Percentiles rank a stretch among this genome's conserved stretches.
These are phyloP conservation scores for Suhomyces anneliseae DNA, from an alignment of 1,139 yeast species.

Conservation along the genomic window DNA sequence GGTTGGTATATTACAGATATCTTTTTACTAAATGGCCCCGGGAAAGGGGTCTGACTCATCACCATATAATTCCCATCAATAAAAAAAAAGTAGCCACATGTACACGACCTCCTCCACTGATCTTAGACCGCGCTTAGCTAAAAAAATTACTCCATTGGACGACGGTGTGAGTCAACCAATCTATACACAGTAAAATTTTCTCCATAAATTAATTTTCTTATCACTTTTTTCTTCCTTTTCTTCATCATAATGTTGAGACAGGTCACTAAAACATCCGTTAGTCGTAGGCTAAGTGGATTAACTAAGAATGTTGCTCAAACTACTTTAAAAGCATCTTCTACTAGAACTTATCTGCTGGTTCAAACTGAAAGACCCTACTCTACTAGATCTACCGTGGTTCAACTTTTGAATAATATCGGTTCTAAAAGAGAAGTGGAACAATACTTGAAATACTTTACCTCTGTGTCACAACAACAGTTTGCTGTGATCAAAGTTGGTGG, in stretches of 20 bases:
- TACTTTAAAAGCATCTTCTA: constrained; percentile 3
- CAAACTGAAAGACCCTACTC: constrained; percentile 33
- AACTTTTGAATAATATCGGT: constrained; percentile 90
- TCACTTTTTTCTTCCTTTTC: constrained; percentile 6
- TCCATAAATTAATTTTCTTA: constrained; percentile 1
- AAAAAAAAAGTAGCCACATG: too few species aligned
- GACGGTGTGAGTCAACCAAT: constrained; percentile 23
- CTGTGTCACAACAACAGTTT: constrained; percentile 93
- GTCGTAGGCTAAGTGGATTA: constrained; percentile 8
- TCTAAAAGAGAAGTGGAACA: constrained; percentile 98
- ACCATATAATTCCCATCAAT: neutral
- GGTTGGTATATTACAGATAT: too few species aligned
- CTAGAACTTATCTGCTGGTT: neutral
- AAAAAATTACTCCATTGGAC: constrained; percentile 35
- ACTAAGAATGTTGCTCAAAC: constrained; percentile 7
- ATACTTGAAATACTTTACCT: constrained; percentile 91
- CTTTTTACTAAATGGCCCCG: too few species aligned
- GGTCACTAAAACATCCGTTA: constrained; percentile 12
- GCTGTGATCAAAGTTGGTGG: constrained; percentile 99
- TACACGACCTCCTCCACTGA: constrained; percentile 20
- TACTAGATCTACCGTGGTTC: constrained; percentile 93
- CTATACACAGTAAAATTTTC: constrained; percentile 8
- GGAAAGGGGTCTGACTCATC: neutral
- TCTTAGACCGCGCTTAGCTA: constrained; percentile 44
- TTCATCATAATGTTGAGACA: constrained; percentile 14